phyloP scores from a whole-genome alignment of 2,329 filamentous ascomycete species.

The Pseudopyricularia javanii region DNA sequence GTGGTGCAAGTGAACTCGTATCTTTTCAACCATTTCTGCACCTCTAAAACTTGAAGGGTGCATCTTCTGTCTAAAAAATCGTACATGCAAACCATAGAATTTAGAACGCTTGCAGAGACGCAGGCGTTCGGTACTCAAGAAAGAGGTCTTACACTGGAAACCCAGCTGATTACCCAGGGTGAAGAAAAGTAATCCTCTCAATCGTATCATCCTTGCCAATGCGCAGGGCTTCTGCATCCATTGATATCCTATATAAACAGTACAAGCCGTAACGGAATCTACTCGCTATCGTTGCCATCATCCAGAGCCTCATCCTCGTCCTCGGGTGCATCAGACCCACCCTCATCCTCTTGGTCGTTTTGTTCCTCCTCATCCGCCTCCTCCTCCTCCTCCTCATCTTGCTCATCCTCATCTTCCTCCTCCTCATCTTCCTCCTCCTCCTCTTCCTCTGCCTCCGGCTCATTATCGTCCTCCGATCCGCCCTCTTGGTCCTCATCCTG shows the following conservation, averaged over 20 bases:
- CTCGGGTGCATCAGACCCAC: conserved; percentile 35
- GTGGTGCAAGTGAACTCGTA: too few species aligned
- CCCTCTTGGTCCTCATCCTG: conserved; percentile 21
- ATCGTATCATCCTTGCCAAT: too few species aligned
- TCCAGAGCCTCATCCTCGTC: conserved; percentile 50
- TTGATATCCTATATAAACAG: not conserved
- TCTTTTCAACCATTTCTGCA: too few species aligned
- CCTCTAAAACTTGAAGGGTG: too few species aligned
- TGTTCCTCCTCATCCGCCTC: conserved; percentile 31
- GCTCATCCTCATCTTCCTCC: conserved; percentile 35
- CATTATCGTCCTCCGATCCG: conserved; percentile 13
- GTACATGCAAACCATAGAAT: too few species aligned
- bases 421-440: conserved; percentile 30
- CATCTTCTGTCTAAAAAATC: too few species aligned
- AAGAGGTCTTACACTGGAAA: too few species aligned
- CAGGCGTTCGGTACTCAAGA: too few species aligned
- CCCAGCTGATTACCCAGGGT: too few species aligned
- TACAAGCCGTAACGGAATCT: not conserved
- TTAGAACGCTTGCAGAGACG: too few species aligned
- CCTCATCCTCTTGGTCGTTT: conserved; percentile 35
- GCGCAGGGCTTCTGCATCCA: too few species aligned
- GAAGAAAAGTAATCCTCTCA: too few species aligned
- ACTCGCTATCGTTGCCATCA: conserved; percentile 5
- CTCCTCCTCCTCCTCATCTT: conserved; percentile 24
- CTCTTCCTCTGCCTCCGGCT: conserved; percentile 20